phyloP scores from a whole-genome alignment of 139 green algal species.

The Haematococcus lacustris region DNA sequence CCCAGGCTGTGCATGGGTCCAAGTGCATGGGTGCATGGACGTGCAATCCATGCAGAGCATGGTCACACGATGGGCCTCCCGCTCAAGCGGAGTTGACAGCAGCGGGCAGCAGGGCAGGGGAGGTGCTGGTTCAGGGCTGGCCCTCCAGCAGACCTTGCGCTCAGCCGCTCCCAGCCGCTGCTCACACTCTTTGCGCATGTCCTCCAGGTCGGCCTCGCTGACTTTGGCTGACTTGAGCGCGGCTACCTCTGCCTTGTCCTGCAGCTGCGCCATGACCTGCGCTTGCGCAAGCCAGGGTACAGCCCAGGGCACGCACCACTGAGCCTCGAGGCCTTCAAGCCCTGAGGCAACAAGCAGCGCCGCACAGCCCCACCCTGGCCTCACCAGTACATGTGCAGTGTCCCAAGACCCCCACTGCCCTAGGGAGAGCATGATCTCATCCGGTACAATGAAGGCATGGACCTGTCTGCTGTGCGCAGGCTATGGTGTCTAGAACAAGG shows the following conservation, averaged over 20 bases:
- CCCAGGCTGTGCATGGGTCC: not conserved
- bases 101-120: not conserved
- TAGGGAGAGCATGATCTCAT: not conserved
- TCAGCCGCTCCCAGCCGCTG: constrained; percentile 35
- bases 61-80: too few relatives aligned
- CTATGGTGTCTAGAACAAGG: not conserved
- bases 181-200: constrained; percentile 46
- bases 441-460: not conserved
- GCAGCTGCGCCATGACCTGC: constrained; percentile 31
- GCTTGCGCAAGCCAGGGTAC: too few relatives aligned
- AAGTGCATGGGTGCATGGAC: not conserved
- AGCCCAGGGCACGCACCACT: too few relatives aligned
- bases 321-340: not conserved
- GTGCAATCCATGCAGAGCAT: too few relatives aligned
- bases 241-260: constrained; percentile 66
- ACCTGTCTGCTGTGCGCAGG: not conserved
- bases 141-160: constrained; percentile 15
- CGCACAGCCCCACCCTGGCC: not conserved
- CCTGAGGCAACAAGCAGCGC: not conserved
- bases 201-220: constrained; percentile 29
- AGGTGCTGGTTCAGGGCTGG: not conserved
- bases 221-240: constrained; percentile 25
- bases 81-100: too few relatives aligned
- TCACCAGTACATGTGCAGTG: not conserved
- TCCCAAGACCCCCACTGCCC: not conserved